Conservation (phyloP, 495 filamentous ascomycete species). For the Evansstolkia leycettana region DNA sequence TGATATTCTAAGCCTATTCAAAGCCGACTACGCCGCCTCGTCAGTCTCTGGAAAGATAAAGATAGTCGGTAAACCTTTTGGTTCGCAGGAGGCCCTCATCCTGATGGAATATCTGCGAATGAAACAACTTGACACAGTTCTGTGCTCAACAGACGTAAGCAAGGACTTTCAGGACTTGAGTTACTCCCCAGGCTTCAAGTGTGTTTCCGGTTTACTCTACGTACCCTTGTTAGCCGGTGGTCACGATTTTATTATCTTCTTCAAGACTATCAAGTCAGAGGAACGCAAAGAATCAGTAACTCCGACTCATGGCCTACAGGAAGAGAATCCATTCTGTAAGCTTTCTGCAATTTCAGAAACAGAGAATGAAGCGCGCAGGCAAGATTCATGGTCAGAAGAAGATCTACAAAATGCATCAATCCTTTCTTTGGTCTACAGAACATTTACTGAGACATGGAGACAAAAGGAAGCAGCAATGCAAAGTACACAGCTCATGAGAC, state of each 20-base stretch:
- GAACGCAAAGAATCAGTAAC: constrained; percentile 10
- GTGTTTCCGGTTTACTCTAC: constrained; percentile 64
- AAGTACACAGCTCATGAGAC: constrained; percentile 64
- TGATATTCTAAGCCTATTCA: constrained; percentile 10
- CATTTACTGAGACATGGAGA: constrained; percentile 86
- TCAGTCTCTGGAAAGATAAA: constrained; percentile 76
- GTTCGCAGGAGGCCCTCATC: constrained; percentile 67
- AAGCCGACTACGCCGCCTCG: constrained; percentile 48
- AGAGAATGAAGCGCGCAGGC: not conserved
- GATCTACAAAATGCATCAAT: constrained; percentile 80
- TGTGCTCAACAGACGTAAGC: constrained; percentile 58
- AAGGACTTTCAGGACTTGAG: constrained; percentile 69
- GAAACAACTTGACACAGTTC: constrained; percentile 54
- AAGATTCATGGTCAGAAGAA: constrained; percentile 33
- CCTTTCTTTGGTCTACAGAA: constrained; percentile 81
- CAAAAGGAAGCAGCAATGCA: constrained; percentile 82
- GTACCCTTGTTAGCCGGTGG: constrained; percentile 63
- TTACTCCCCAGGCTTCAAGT: constrained; percentile 63
- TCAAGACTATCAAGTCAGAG: constrained; percentile 37
- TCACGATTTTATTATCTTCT: constrained; percentile 80
- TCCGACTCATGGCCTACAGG: constrained; percentile 7
- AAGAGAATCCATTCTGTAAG: not conserved
- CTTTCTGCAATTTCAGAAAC: not conserved
- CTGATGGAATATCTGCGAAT: constrained; percentile 72
- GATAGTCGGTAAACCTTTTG: constrained; percentile 59